A percentile compares a stretch with the other conserved stretches of the same genome.
phyloP scores from a whole-genome alignment of 2,329 filamentous ascomycete genomes.

The Kalaharituber pfeilii region DNA sequence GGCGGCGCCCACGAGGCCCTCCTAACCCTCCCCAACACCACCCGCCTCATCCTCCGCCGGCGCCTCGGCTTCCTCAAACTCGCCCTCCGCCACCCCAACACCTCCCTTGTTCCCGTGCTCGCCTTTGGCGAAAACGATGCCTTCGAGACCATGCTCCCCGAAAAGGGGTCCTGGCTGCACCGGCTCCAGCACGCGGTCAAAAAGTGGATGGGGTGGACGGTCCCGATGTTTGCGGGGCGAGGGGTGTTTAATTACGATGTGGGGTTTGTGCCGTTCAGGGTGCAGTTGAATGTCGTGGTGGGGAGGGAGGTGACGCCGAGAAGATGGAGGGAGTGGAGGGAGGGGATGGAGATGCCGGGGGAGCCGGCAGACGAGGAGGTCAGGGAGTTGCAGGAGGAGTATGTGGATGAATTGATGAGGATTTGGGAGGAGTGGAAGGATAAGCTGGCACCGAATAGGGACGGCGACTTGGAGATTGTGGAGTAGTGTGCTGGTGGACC shows the following conservation, averaged over 20 bases:
- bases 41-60: slow-evolving; percentile 62
- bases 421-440: slow-evolving; percentile 68
- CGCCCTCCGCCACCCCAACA: slow-evolving; percentile 71
- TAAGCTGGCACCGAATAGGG: slow-evolving; percentile 46
- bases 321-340: background rate
- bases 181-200: slow-evolving; percentile 69
- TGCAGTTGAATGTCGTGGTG: slow-evolving; percentile 44
- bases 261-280: slow-evolving; percentile 82
- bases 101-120: slow-evolving; percentile 60
- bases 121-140: slow-evolving; percentile 80
- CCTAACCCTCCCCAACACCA: slow-evolving; percentile 59
- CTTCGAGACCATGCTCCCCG: slow-evolving; percentile 72
- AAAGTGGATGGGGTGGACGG: slow-evolving; percentile 74
- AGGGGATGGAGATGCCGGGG: slow-evolving; percentile 36
- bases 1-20: slow-evolving; percentile 86
- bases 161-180: slow-evolving; percentile 61
- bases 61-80: slow-evolving; percentile 91
- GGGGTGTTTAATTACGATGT: slow-evolving; percentile 98
- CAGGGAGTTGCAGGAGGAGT: slow-evolving; percentile 60
- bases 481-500: too few species aligned
- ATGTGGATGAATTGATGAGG: slow-evolving; percentile 55
- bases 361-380: slow-evolving; percentile 56
- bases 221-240: slow-evolving; percentile 75
- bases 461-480: slow-evolving; percentile 25
- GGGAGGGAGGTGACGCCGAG: slow-evolving; percentile 41